phyloP scores from a whole-genome alignment of 176 grass and related monocot species.

The Phoenix roebelenii region DNA sequence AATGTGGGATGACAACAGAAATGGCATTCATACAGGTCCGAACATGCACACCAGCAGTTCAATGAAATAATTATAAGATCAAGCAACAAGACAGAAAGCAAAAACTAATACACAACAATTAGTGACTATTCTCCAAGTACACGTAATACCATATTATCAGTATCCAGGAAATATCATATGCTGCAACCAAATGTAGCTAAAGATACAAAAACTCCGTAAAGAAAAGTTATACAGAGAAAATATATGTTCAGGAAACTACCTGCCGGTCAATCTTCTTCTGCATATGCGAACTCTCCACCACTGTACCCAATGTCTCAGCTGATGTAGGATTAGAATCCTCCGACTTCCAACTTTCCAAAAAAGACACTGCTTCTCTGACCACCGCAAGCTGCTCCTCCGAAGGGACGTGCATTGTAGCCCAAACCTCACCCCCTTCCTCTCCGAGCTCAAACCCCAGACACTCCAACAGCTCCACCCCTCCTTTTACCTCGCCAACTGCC shows the following conservation, averaged over 20 bases:
- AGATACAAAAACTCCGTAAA: neutral
- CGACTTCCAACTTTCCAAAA: constrained; percentile 44
- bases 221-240: neutral
- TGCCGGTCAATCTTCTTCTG: constrained; percentile 53
- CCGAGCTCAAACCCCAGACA: constrained; percentile 46
- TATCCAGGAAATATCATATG: neutral
- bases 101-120: no score
- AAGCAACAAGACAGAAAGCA: no score
- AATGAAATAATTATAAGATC: no score
- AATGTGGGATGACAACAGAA: no score
- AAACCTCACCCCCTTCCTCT: constrained; percentile 63
- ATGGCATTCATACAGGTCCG: no score
- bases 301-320: neutral
- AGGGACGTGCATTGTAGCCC: constrained; percentile 62
- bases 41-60: no score
- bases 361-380: constrained; percentile 42
- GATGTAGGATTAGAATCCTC: constrained; percentile 7
- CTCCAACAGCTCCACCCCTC: constrained; percentile 70
- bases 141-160: no score
- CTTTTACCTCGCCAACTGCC: constrained; percentile 45
- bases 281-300: constrained; percentile 22
- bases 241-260: constrained; percentile 25
- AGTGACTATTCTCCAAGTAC: no score
- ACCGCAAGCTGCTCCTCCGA: constrained; percentile 22
- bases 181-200: neutral